Base-by-base conservation (phyloP, 1,139 yeast genomes). In the Hanseniaspora uvarum region DNA sequence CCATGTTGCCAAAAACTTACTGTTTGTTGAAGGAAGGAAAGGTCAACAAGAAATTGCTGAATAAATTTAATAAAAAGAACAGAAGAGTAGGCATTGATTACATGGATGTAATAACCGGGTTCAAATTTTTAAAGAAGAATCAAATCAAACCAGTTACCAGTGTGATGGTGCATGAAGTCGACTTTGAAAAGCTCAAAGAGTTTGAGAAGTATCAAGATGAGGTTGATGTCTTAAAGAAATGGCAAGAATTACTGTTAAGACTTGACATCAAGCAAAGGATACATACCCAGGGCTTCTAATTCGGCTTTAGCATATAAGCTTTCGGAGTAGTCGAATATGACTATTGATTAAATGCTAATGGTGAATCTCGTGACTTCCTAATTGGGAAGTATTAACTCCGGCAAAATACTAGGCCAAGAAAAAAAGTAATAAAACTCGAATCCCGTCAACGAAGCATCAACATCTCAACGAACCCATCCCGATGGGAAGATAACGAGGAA, bases 51-150 rank as follows among this genome's bases (percentile, higher is more conserved):
- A 56, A 26, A 16, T 31, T 19, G 54, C 53, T 39, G 60, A 61
- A 46, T 53, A 48, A 39, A 21, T 44, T 7, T n/a, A 46, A n/a
- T 44, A 52, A 3, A 43, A 34, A 11, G 33, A 28, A 30, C n/a
- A 24, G 36, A 40, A 34, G 41, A 38, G 11, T 36, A 37, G 1
- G 36, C 33, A 8, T 58, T 59, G 58, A 57, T 36, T 62, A 56
- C 45, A 12, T 62, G 12, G 61, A 62, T 16, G 61, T 62, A 2
- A 63, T 63, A 3, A 59, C 60, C 36, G 66, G 66, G 2, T 63
- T 63, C 50, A 58, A 62, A 56, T 63, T 63, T 46, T 60, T 55
- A 37, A 60, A 61, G 7, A 65, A 64, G 2, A 61, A 56, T 52
- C 65, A 65, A 3, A 55, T 61, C 5, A 64, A 65, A 1, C 53